Evolutionary conservation across 352 stramenopile genomes (phyloP), one percentile per base, ranked within the genome.

Genomic region (Globisporangium carolinianum): DNA sequence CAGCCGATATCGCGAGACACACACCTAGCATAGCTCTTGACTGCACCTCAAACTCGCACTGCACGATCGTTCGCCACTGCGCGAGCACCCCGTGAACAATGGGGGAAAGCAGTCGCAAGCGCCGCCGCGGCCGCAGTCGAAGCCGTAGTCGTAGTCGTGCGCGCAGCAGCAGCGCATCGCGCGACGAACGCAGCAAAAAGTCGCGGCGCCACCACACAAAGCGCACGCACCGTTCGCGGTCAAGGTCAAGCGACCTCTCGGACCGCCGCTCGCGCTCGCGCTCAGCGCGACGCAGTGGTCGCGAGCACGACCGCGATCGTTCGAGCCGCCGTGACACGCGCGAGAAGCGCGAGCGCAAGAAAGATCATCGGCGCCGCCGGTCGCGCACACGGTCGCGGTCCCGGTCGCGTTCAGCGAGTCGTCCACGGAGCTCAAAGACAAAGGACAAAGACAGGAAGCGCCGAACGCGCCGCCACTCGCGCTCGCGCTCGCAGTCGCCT

Each of bases 261-360:
- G 74, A 68, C 6, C 67, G 47, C 50, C 65, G 69, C 38, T 78
- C 69, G 36, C 59, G 73, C 53, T 83, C 70, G 54, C 68, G 72
- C 12, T 83, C 72, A 32, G 53, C 53, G 52, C 53, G 48, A 15
- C 52, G 53, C 43, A 15, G 55, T 11, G 10, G 45, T 52, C 52
- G 47, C 47, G 42, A 43, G 52, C 52, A 38, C 45, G 42, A 53
- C 2, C 58, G 58, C n/a, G 51, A 53, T 12, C 53, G 36, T 43
- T 64, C 58, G 17, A 64, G 56, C 42, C 56, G 56, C 2, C 47
- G 51, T 14, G 51, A 56, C 47, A 55, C 15, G n/a, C n/a, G 17
- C n/a, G 45, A 49, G 4, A 49, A 49, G 45, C 47, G 47, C 18
- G 57, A 51, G 63, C 65, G 51, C 47, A 61, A 50, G 47, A 54